Base-by-base conservation (phyloP, 108 stramenopile species). In the Skeletonema tropicum region DNA sequence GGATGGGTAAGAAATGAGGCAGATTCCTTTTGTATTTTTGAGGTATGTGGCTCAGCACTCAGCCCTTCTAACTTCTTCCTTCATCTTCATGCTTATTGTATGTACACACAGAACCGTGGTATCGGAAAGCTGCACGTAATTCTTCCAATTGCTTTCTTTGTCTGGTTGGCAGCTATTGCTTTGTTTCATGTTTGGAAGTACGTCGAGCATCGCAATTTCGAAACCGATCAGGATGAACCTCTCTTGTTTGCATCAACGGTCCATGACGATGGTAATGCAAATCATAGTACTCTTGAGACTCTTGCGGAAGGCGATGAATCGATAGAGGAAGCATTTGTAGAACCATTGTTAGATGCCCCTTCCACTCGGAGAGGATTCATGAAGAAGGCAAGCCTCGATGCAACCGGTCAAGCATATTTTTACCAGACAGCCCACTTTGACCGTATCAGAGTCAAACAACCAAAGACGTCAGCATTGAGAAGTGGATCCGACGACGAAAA, bases 391-490 rank as follows among this genome's bases (percentile, higher is more conserved):
- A 52, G 9, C 19, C 31, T 26, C 7, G n/a, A 46, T 23, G 17
- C 13, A 8, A 59, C 31, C 26, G 49, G 42, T 23, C 10, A 30
- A 38, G 32, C 60, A 12, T 73, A 57, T 36, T 64, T 73, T 33
- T 73, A 65, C 38, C 63, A 64, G 10, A 64, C 15, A 73, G 72
- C 57, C 6, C 66, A 74, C 42, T 74, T 74, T 33, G 74, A 74
- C 58, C 65, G 65, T 6, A 49, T 19, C 17, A 49, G 19, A 12
- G 13, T 23, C 8, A 31, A 63, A 9, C 15, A 25, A 9, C 19
- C 52, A 23, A 55, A 9, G 1, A 4, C 58, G 8, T 9, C 17
- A 15, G 35, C 26, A 49, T 7, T 19, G 4, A 19, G 17, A 1
- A 49, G 48, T 15, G 15, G 36, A 15, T 3, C 29, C 6, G 64